A percentile compares a stretch with the other conserved stretches of the same genome.
Evolutionary conservation across 1,284 basidiomycete species (phyloP).

Genomic region (Fistulinella staudtii): DNA sequence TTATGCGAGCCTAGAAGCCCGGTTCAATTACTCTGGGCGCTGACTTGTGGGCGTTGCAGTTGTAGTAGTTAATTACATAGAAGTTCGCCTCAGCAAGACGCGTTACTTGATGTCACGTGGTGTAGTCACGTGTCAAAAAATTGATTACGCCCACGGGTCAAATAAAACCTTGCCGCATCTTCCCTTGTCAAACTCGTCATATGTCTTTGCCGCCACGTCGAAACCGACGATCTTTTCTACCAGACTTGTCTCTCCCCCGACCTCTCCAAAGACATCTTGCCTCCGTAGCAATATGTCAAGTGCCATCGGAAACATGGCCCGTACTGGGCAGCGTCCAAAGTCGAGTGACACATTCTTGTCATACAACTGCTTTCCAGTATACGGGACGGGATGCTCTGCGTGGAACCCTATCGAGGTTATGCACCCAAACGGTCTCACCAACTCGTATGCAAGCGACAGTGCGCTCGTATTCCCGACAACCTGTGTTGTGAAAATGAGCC

Average conservation of each 20-base stretch:
- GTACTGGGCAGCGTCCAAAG: constrained; percentile 85
- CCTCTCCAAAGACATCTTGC: constrained; percentile 64
- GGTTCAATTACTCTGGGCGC: too few relatives aligned
- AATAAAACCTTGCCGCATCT: constrained; percentile 71
- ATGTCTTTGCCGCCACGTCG: constrained; percentile 52
- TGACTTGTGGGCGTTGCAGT: too few relatives aligned
- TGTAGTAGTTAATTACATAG: too few relatives aligned
- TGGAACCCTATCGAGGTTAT: constrained; percentile 80
- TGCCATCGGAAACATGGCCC: constrained; percentile 73
- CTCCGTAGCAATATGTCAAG: constrained; percentile 66
- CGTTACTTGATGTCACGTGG: constrained; percentile 19
- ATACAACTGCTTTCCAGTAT: constrained; percentile 65
- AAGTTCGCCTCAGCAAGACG: constrained; percentile 8
- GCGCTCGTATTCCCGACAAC: constrained; percentile 78
- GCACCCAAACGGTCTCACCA: constrained; percentile 78
- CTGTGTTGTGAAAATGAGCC: constrained; percentile 35
- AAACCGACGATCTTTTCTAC: constrained; percentile 63
- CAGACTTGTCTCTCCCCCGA: constrained; percentile 55
- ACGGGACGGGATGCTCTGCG: constrained; percentile 51
- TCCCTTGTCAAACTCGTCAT: constrained; percentile 65
- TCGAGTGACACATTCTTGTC: constrained; percentile 79
- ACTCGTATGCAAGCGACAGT: constrained; percentile 66
- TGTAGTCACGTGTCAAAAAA: constrained; percentile 10
- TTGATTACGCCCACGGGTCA: constrained; percentile 51
- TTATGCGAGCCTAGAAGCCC: too few relatives aligned